Conservation (phyloP, 1,139 yeast species). For the Yamadazyma spencermartinsiae region DNA sequence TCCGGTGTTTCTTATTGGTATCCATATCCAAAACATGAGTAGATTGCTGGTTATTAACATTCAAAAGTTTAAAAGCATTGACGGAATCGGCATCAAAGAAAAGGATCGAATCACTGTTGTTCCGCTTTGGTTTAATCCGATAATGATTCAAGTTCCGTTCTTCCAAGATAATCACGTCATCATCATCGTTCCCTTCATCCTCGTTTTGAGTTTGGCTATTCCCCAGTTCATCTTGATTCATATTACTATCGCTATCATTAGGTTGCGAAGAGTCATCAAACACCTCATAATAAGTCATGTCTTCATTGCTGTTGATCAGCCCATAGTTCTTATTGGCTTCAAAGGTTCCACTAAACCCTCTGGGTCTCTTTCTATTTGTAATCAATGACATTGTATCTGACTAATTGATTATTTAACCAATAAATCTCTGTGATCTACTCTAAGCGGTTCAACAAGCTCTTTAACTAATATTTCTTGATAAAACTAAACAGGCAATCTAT, state of each 20-base stretch:
- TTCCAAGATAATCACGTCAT: conserved; percentile 37
- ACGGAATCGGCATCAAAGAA: conserved; percentile 40
- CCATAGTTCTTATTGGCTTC: conserved; percentile 16
- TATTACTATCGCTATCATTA: conserved; percentile 6
- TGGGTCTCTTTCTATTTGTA: conserved; percentile 47
- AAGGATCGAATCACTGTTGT: conserved; percentile 42
- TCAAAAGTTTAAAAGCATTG: conserved; percentile 48
- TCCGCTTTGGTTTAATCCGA: conserved; percentile 24
- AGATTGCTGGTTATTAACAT: conserved; percentile 26
- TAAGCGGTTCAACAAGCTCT: too few species aligned
- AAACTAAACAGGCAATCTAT: too few species aligned
- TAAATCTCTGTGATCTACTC: too few species aligned
- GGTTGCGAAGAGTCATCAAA: conserved; percentile 5
- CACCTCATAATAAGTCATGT: conserved; percentile 2
- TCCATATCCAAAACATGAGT: conserved; percentile 13
- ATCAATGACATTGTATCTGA: conserved; percentile 29
- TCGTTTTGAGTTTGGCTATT: too few species aligned
- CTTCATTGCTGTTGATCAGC: conserved; percentile 2
- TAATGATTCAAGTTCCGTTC: conserved; percentile 29
- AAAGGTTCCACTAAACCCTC: conserved; percentile 47
- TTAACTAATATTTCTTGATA: too few species aligned
- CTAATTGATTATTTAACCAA: too few species aligned
- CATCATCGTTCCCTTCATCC: conserved; percentile 30
- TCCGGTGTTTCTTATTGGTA: conserved; percentile 53
- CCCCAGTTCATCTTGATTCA: conserved; percentile 4